Base-by-base conservation (phyloP, 2,329 filamentous ascomycete species). In the Aspergillus novoparasiticus region DNA sequence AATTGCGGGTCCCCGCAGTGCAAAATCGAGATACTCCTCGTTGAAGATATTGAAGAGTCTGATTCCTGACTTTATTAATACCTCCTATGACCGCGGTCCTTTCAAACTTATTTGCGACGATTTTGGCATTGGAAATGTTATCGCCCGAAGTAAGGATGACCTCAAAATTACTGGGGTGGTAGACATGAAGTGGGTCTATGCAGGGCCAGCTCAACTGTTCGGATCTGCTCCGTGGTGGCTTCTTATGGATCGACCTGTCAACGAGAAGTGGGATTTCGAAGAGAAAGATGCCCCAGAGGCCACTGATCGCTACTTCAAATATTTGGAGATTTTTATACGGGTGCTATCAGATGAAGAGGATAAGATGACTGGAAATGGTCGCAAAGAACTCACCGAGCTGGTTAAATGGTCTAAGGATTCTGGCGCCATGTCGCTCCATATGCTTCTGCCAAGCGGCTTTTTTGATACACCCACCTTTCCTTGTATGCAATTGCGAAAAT, bases 41-140 rank as follows among this genome's bases (percentile, higher is more conserved):
- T 23, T 30, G n/a, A 53, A 62, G 16, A 50, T 64, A 19, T 57
- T 64, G 4, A n/a, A 32, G 26, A 16, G 50, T 30, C 30, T 59
- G 9, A 41, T 60, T 57, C 56, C 57, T 4, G 19, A 12, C 36
- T 54, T 60, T 4, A 53, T 59, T 14, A 36, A 59, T 30, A 26
- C 9, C 2, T 53, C 59, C 14, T 58, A 61, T 41, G 34, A 61
- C 12, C 9, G 39, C 32, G 58, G 64, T 6, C 61, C 58, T 16
- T 65, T 65, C 55, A 65, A 63, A 30, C 34, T 63, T 6, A 41
- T 56, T 1, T 60, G 51, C n/a, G 51, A 57, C 23, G 51, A 60
- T 28, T 26, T 60, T 14, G 26, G 58, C 14, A 19, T 48, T 3
- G 36, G 2, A 8, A 60, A 60, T 36, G 9, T 56, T 2, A 32